phyloP scores from a whole-genome alignment of 2,329 filamentous ascomycete genomes.

The Blastomyces gilchristii region DNA sequence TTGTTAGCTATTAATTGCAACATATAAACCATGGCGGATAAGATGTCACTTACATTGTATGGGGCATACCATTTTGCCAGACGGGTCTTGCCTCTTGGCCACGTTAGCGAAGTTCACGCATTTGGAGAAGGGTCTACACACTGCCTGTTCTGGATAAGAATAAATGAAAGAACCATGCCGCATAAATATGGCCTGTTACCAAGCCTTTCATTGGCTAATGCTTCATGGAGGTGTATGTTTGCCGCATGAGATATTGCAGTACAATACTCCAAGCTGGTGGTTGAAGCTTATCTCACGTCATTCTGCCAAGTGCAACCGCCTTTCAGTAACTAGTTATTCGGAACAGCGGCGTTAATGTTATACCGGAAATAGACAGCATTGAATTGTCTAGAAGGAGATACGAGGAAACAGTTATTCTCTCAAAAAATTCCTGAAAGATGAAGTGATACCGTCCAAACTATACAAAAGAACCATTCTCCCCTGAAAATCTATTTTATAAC shows the following conservation, averaged over 20 bases:
- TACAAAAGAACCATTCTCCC: not conserved
- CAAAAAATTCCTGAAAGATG: not conserved
- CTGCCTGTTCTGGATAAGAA: constrained; percentile 84
- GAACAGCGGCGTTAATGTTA: too few relatives aligned
- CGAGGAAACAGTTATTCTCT: not conserved
- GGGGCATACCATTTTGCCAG: constrained; percentile 98
- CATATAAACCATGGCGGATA: not conserved
- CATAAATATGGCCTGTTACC: constrained; percentile 4
- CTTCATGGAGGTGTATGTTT: constrained; percentile 1
- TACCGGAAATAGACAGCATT: too few relatives aligned
- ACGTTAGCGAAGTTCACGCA: constrained; percentile 15
- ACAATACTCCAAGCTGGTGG: not conserved
- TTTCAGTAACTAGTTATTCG: too few relatives aligned
- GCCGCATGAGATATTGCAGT: not conserved
- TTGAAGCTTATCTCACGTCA: not conserved
- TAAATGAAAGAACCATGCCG: constrained; percentile 65
- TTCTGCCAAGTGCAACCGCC: constrained; percentile 2
- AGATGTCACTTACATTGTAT: constrained; percentile 56
- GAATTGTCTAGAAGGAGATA: not conserved
- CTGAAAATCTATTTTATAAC: not conserved
- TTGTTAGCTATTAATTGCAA: not conserved
- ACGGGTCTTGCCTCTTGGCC: constrained; percentile 81
- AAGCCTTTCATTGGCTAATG: constrained; percentile 2
- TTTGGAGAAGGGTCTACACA: constrained; percentile 32
- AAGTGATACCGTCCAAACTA: not conserved